Evolutionary conservation across 495 filamentous ascomycete genomes (phyloP), one percentile per base, ranked within the genome.

Genomic region (Talaromyces ruber): DNA sequence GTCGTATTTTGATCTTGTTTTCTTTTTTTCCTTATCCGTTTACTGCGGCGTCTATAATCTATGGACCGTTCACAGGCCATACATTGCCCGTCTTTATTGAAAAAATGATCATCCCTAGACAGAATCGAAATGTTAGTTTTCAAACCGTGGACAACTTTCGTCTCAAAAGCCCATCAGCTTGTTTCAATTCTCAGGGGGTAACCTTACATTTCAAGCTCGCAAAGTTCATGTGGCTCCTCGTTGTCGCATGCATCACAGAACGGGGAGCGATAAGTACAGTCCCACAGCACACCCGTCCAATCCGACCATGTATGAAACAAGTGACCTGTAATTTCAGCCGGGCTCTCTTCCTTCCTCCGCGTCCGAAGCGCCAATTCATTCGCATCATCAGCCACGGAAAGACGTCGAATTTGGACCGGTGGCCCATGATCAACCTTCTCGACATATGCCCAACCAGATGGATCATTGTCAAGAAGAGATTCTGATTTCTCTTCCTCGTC

Each of bases 1-100:
- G 22, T 26, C 22, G 51, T 25, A 2, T 7, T 22, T 6, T 54
- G n/a, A 11, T 28, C 26, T 6, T 28, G 51, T 28, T 54, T 47
- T 24, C 21, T 6, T 47, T 26, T 59, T n/a, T 59, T 59, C 16
- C 34, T 2, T 43, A 59, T 16, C 12, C 34, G 18, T 45, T 59
- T 59, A 14, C 57, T 59, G 37, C 57, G 29, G 22, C 57, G 57
- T 16, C 57, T 16, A 26, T 59, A 43, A 26, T 59, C 57, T 12
- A 21, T 25, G 9, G 14, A 4, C 7, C 57, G 32, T 43, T 18
- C 18, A 45, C 57, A 39, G 9, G 32, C 57, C 14, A 59, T 29
- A 7, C 57, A 59, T 30, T 59, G 28, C 57, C 57, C 57, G 34
- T 59, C 57, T 45, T 59, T n/a, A 59, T 59, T 30, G 37, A 59